phyloP scores from a whole-genome alignment of 768 basidiomycete species.

The Trametes sanguinea region DNA sequence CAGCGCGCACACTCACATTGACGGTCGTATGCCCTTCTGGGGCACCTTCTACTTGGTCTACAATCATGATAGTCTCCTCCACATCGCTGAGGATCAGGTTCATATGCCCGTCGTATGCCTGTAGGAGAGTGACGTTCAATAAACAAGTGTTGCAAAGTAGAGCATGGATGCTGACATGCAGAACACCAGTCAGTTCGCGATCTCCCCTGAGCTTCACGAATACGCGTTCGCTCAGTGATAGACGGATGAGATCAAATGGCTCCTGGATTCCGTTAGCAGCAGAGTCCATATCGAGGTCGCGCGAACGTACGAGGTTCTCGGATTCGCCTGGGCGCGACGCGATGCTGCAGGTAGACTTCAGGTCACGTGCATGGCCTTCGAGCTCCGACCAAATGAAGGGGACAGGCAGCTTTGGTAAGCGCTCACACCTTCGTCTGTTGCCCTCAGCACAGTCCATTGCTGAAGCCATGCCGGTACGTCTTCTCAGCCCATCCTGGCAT shows the following conservation, averaged over 20 bases:
- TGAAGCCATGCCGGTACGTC: constrained; percentile 66
- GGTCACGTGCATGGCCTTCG: constrained; percentile 20
- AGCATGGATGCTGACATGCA: constrained; percentile 68
- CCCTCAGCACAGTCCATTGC: constrained; percentile 7
- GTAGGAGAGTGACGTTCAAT: constrained; percentile 23
- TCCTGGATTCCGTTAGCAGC: constrained; percentile 82
- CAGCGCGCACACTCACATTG: constrained; percentile 49
- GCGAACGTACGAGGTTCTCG: constrained; percentile 6
- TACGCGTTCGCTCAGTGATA: constrained; percentile 96
- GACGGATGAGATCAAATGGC: constrained; percentile 95
- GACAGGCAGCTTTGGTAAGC: neutral
- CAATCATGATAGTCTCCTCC: constrained; percentile 95
- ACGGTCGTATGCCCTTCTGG: constrained; percentile 60
- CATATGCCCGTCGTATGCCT: constrained; percentile 99
- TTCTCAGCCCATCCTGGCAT: constrained; percentile 2
- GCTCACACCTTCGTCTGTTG: constrained; percentile 9
- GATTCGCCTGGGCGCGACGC: constrained; percentile 11
- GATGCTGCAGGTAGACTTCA: neutral
- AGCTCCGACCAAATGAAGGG: constrained; percentile 23
- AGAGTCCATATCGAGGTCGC: constrained; percentile 55
- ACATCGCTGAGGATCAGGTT: constrained; percentile 97
- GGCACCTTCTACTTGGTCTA: constrained; percentile 77
- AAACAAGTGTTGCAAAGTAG: constrained; percentile 4
- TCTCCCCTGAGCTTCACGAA: constrained; percentile 98
- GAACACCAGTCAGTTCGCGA: constrained; percentile 84